Base-by-base conservation (phyloP, 129 eudicot species). In the Helichrysum umbraculigerum region DNA sequence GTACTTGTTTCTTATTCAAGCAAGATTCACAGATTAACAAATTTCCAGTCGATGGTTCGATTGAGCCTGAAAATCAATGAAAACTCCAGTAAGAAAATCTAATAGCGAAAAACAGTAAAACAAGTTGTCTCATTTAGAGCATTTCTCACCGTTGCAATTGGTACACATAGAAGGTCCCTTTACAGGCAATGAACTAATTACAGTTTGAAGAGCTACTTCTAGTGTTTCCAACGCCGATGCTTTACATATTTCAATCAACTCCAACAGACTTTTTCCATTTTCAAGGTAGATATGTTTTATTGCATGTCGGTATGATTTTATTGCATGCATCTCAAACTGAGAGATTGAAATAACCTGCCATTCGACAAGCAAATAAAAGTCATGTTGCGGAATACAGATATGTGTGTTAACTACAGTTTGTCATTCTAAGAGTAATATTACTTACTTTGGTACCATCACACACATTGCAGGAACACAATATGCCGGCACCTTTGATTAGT, bases 241-340 rank as follows among this genome's bases (percentile, higher is more conserved):
- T 67, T 85, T 83, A 71, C 97, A 94, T 69, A 85, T 86, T 74
- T 94, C 89, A 35, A 94, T 81, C 74, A 91, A 78, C 32, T 94
- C 87, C 30, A 91, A 85, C 68, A 94, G 96, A 70, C 88, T 91
- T 86, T 84, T 91, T 58, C 99, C 99, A 68, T 94, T 91, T 79
- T 87, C 96, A 62, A 94, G 87, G 78, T 86, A 89, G 41, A 94
- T 91, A 59, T 89, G 86, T 28, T 91, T 89, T 59, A 89, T 83
- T 17, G 98, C 99, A 33, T 94, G 90, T 81, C 85, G 85, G 79
- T 94, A 94, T 32, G 82, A 56, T 70, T 86, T 89, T 72, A 86
- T 35, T 50, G 99, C 97, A 86, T 94, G 99, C 72, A 94, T 73
- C 89, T 94, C 99, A 82, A 94, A 94, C 44, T 83, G 77, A 79